Evolutionary conservation across 75 land plant species (phyloP).

Genomic region (Isoetes taiwanensis): DNA sequence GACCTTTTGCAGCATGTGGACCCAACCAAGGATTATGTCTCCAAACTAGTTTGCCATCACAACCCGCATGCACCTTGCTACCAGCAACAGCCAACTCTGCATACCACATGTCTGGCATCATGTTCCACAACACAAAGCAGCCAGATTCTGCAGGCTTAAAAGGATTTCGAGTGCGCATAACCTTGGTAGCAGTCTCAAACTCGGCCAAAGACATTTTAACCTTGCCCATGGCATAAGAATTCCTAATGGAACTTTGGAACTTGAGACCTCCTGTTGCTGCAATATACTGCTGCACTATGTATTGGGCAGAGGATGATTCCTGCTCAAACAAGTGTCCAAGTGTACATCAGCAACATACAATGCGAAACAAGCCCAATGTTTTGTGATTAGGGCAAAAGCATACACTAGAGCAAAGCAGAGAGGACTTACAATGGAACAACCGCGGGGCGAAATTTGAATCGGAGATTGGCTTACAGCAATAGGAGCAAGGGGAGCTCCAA

Average conservation of each 20-base stretch:
- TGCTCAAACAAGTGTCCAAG: conserved; percentile 7
- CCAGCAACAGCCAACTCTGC: conserved; percentile 59
- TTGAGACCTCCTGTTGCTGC: conserved; percentile 37
- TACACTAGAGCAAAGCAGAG: background rate
- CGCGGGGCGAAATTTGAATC: no score
- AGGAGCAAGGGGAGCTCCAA: conserved; percentile 59
- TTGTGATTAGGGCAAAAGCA: background rate
- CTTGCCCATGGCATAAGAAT: conserved; percentile 36
- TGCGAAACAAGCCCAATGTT: background rate
- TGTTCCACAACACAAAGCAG: conserved; percentile 70
- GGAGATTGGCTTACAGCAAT: conserved; percentile 42
- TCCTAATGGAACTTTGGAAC: conserved; percentile 21
- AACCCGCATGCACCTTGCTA: conserved; percentile 52
- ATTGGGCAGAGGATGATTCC: conserved; percentile 35
- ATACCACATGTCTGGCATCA: conserved; percentile 61
- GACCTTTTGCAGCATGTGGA: conserved; percentile 44
- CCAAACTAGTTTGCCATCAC: conserved; percentile 70
- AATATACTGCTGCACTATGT: conserved; percentile 40
- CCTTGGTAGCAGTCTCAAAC: conserved; percentile 14
- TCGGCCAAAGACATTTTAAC: conserved; percentile 42
- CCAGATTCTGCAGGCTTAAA: conserved; percentile 15
- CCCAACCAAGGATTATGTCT: conserved; percentile 51
- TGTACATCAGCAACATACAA: background rate
- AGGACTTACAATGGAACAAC: no score
- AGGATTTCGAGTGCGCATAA: background rate